Conservation (phyloP, 345 rosid genomes). For the Erodium maritimum region DNA sequence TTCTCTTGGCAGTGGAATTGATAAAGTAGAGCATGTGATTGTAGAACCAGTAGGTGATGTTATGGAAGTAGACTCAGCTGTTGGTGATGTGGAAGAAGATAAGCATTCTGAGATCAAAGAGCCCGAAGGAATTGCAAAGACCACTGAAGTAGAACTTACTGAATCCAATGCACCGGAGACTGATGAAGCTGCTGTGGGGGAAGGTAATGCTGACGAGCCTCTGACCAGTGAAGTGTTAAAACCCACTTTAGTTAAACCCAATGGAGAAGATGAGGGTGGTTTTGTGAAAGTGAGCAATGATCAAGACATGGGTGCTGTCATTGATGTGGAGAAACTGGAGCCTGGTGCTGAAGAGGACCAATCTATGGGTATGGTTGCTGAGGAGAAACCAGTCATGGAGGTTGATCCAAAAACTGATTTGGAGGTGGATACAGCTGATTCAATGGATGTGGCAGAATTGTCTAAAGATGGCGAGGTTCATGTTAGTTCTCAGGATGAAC, state of each 20-base stretch:
- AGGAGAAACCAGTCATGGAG: conserved; percentile 2
- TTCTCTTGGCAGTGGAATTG: background rate
- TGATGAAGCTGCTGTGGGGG: background rate
- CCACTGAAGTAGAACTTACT: too few species aligned
- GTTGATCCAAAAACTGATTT: conserved; percentile 17
- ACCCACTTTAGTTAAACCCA: background rate
- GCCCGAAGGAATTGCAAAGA: background rate
- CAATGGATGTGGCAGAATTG: conserved; percentile 17
- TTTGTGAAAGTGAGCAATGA: background rate
- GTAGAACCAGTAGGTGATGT: conserved; percentile 16
- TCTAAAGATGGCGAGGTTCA: conserved; percentile 3
- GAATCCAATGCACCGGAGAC: too few species aligned
- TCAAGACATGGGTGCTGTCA: conserved; percentile 4
- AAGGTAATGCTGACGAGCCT: too few species aligned
- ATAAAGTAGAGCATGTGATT: too few species aligned
- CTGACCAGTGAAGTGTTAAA: too few species aligned
- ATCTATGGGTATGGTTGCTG: background rate
- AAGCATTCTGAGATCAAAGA: conserved; percentile 17
- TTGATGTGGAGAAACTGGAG: background rate
- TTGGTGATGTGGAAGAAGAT: conserved; percentile 21
- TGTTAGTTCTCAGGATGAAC: too few species aligned
- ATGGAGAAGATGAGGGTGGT: background rate
- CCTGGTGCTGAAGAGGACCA: background rate
- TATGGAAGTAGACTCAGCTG: conserved; percentile 25
- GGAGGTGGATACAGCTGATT: conserved; percentile 8